phyloP scores from a whole-genome alignment of 768 basidiomycete species.

The Imleria badia region DNA sequence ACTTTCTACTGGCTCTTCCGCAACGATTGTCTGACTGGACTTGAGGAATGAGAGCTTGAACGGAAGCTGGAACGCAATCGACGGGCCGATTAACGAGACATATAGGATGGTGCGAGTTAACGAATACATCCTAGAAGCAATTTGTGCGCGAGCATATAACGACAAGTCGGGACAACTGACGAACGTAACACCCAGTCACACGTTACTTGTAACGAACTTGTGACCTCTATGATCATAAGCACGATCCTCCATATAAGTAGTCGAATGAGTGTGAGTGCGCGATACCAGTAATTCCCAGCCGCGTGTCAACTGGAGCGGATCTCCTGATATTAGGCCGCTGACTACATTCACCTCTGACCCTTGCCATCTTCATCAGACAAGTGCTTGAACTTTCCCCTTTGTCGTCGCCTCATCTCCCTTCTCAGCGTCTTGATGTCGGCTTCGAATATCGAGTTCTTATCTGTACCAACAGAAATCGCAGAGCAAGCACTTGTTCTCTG shows the following conservation, averaged over 20 bases:
- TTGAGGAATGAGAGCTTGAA: conserved; percentile 60
- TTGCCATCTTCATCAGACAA: not conserved
- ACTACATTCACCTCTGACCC: not conserved
- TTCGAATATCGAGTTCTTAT: conserved; percentile 14
- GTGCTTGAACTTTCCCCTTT: not conserved
- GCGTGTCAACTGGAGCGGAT: too few relatives aligned
- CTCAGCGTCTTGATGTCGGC: conserved; percentile 1
- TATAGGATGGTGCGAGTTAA: conserved; percentile 16
- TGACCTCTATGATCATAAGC: too few relatives aligned
- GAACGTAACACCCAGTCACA: too few relatives aligned
- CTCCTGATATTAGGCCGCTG: not conserved
- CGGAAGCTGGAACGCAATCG: conserved; percentile 43
- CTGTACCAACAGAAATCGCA: conserved; percentile 50
- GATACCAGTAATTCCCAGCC: too few relatives aligned
- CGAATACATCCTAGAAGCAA: conserved; percentile 13
- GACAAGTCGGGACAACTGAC: too few relatives aligned
- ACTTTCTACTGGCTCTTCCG: conserved; percentile 19
- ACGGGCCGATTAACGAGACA: conserved; percentile 22
- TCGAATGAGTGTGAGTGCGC: not conserved
- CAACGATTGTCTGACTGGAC: conserved; percentile 24
- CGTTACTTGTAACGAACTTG: too few relatives aligned
- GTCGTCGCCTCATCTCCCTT: not conserved
- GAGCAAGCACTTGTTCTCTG: conserved; percentile 58
- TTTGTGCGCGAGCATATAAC: not conserved
- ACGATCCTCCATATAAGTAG: not conserved